Conservation (phyloP, 495 filamentous ascomycete genomes). For the Pyrenopolyporus hunteri region DNA sequence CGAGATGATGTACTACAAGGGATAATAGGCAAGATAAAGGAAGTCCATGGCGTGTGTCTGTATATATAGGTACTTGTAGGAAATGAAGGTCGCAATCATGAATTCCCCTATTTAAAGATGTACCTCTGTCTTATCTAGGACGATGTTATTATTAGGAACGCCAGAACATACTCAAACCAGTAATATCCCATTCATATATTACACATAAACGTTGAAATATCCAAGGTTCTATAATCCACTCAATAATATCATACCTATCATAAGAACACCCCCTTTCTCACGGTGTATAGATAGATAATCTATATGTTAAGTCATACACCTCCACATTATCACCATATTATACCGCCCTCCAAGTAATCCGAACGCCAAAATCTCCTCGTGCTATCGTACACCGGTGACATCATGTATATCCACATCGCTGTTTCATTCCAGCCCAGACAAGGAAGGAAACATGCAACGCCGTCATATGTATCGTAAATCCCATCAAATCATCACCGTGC, state of each 20-base stretch:
- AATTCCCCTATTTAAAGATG: too few species aligned
- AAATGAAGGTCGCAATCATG: too few species aligned
- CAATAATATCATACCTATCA: background rate
- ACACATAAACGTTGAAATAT: too few species aligned
- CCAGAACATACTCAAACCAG: too few species aligned
- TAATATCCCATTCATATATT: too few species aligned
- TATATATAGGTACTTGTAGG: too few species aligned
- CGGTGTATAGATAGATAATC: background rate
- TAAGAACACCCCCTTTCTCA: background rate
- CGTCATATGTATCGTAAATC: constrained; percentile 2
- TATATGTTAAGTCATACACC: constrained; percentile 1
- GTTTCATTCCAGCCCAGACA: constrained; percentile 4
- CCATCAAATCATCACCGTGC: background rate
- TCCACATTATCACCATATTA: too few species aligned
- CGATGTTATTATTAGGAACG: too few species aligned
- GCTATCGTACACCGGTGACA: constrained; percentile 12
- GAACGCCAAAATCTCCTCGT: constrained; percentile 14
- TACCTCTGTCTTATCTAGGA: too few species aligned
- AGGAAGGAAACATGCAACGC: constrained; percentile 6
- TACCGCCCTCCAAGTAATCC: background rate
- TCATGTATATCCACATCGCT: constrained; percentile 21
- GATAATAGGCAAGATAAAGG: too few species aligned
- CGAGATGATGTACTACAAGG: too few species aligned
- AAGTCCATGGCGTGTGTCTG: too few species aligned
- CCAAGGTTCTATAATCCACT: background rate